A percentile compares a stretch with the other conserved stretches of the same genome.
Conservation (phyloP, 805 yeast species). For the Wickerhamiella bombiphila region DNA sequence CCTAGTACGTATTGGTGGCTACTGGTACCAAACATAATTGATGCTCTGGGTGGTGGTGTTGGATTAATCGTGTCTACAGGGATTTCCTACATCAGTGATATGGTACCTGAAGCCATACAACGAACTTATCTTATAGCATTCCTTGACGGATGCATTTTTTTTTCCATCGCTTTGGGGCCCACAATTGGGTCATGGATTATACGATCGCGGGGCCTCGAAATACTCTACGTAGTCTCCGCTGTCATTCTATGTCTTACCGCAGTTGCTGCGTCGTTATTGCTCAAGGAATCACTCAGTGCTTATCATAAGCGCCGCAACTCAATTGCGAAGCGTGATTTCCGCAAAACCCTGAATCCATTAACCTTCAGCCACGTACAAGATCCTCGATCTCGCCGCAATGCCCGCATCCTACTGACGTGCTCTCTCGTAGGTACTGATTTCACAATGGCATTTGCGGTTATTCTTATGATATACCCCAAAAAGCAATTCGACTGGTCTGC, state of each 20-base stretch:
- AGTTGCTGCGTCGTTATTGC: slow-evolving; percentile 5
- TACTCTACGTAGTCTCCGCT: slow-evolving; percentile 8
- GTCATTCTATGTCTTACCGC: slow-evolving; percentile 6
- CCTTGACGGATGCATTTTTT: slow-evolving; percentile 15
- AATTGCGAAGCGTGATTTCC: slow-evolving; percentile 6
- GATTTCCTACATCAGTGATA: slow-evolving; percentile 17
- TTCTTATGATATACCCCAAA: slow-evolving; percentile 20
- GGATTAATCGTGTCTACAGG: slow-evolving; percentile 10
- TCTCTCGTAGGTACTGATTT: slow-evolving; percentile 14
- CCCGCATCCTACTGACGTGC: slow-evolving; percentile 13
- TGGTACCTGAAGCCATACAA: slow-evolving; percentile 12
- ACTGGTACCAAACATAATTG: slow-evolving; percentile 14
- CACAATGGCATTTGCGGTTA: slow-evolving; percentile 9
- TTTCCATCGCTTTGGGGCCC: slow-evolving; percentile 17
- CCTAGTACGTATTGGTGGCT: slow-evolving; percentile 16
- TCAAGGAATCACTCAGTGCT: slow-evolving; percentile 14
- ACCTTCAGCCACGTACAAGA: slow-evolving; percentile 12
- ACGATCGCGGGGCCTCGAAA: slow-evolving; percentile 7
- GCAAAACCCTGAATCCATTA: slow-evolving; percentile 7
- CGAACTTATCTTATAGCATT: slow-evolving; percentile 15
- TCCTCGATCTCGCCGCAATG: slow-evolving; percentile 13
- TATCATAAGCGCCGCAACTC: slow-evolving; percentile 13
- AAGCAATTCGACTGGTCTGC: slow-evolving; percentile 23
- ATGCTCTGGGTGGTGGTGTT: slow-evolving; percentile 13
- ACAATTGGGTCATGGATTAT: slow-evolving; percentile 15